Evolutionary conservation across 78 protist species (phyloP), one percentile per base, ranked within the genome.

Genomic region (Mantamonas sphyraenae): DNA sequence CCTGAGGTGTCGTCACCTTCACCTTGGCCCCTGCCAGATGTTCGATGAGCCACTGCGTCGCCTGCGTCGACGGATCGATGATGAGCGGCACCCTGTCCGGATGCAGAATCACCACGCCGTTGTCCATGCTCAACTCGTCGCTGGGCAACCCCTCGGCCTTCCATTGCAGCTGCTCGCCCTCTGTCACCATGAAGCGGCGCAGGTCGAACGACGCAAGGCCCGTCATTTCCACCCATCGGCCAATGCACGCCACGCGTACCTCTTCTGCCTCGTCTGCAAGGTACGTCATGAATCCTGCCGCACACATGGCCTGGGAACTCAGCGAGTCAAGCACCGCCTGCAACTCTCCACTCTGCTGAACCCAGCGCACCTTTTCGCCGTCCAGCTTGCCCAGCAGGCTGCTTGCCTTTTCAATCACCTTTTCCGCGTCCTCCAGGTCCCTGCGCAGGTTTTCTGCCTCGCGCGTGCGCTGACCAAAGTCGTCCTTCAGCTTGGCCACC

Each of bases 301-400:
- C 75, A 20, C 79, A 1, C 12, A 87, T 67, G 7, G 84, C 20
- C 9, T 50, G 19, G 24, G 4, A 35, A 24, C 85, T 79, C 28
- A 83, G 55, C 26, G 34, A 30, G 1, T 0, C 30, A 22, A 58
- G 0, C 24, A 50, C 73, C 31, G 8, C 38, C 26, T 20, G 19
- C 53, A 79, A 39, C 20, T 0, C 55, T 30, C 12, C 33, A 24
- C 40, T 77, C 47, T 74, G 75, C 35, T 30, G 14, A 24, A 34
- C 74, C 92, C 93, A 91, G 22, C 96, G 88, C 19, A 0, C 31
- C 22, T 63, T 39, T 78, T 91, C 96, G 30, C 76, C 91, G 19
- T 39, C 42, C 28, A 91, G 85, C 79, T 87, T 85, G 28, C 56
- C 60, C 66, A 91, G 58, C 24, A 91, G 73, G 38, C 19, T 14